A percentile compares a stretch with the other conserved stretches of the same genome.
phyloP scores from a whole-genome alignment of 1,139 yeast species.

The Protomyces macrosporus region DNA sequence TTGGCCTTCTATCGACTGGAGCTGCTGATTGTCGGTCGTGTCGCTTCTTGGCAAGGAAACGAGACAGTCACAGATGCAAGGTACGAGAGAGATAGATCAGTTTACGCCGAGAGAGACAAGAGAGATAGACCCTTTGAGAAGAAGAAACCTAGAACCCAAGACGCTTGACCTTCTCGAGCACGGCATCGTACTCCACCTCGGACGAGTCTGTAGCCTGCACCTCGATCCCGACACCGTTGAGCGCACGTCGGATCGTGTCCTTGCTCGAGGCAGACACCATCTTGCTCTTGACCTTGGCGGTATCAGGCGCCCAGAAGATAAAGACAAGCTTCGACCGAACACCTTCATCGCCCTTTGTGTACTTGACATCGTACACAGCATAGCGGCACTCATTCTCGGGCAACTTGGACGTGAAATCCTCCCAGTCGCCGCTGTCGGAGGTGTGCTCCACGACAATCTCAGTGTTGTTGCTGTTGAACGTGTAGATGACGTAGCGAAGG shows the following conservation, averaged over 20 bases:
- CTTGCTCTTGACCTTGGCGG: conserved; percentile 84
- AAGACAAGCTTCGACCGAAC: conserved; percentile 46
- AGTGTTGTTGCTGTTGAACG: conserved; percentile 77
- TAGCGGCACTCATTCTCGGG: conserved; percentile 96
- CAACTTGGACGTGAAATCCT: conserved; percentile 72
- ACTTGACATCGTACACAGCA: conserved; percentile 94
- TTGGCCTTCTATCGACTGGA: too few relatives aligned
- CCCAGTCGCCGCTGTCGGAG: conserved; percentile 69
- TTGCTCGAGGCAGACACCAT: conserved; percentile 97
- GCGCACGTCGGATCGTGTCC: conserved; percentile 95
- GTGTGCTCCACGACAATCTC: conserved; percentile 85
- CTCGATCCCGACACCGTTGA: conserved; percentile 89
- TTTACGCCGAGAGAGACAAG: too few relatives aligned
- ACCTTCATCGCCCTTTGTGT: conserved; percentile 88
- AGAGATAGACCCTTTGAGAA: too few relatives aligned
- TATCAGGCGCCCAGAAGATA: conserved; percentile 78
- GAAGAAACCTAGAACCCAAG: conserved; percentile 10
- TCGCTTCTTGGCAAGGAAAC: too few relatives aligned
- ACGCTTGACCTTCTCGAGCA: conserved; percentile 81
- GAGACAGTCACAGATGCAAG: too few relatives aligned
- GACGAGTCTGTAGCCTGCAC: conserved; percentile 97
- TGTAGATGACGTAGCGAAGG: conserved; percentile 71
- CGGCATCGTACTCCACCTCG: conserved; percentile 91
- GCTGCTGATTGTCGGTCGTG: too few relatives aligned
- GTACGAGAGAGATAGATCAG: too few relatives aligned